Evolutionary conservation across 1,284 basidiomycete species (phyloP).

Genomic region (Heterobasidion parviporum): DNA sequence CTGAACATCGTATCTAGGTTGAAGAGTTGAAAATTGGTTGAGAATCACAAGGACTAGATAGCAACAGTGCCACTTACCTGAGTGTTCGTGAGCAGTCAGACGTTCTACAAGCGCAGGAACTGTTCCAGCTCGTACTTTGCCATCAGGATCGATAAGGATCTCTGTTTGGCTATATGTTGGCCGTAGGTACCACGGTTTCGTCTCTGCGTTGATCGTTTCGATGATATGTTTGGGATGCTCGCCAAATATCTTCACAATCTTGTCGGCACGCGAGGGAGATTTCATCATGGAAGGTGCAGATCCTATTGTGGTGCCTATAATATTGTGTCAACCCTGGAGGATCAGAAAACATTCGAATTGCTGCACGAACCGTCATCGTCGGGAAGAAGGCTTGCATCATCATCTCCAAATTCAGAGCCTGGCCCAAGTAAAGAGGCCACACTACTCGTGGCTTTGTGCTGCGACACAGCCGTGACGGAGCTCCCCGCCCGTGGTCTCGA

Average conservation of each 20-base stretch:
- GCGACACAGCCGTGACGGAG: neutral
- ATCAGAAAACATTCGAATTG: too few species aligned
- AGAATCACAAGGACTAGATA: constrained; percentile 2
- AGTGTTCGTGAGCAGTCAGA: constrained; percentile 83
- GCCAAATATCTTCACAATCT: constrained; percentile 58
- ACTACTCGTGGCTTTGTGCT: neutral
- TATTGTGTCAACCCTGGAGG: too few species aligned
- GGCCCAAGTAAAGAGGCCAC: neutral
- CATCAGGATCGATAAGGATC: constrained; percentile 79
- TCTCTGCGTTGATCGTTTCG: constrained; percentile 41
- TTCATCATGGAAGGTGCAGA: constrained; percentile 11
- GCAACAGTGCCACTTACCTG: constrained; percentile 37
- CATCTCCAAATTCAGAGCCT: constrained; percentile 11
- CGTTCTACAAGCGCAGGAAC: constrained; percentile 81
- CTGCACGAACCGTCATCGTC: constrained; percentile 10
- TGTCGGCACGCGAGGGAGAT: constrained; percentile 32
- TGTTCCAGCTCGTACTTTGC: constrained; percentile 82
- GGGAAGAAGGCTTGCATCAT: constrained; percentile 21
- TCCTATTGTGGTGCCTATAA: neutral
- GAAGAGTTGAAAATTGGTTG: neutral
- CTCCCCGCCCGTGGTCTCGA: neutral
- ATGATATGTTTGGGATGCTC: constrained; percentile 47
- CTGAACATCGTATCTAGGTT: constrained; percentile 72
- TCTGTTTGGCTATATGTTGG: constrained; percentile 76
- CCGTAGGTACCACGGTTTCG: constrained; percentile 81